Evolutionary conservation across 1,284 basidiomycete species (phyloP), one percentile per base, ranked within the genome.

Genomic region (Trichosporon sp.): DNA sequence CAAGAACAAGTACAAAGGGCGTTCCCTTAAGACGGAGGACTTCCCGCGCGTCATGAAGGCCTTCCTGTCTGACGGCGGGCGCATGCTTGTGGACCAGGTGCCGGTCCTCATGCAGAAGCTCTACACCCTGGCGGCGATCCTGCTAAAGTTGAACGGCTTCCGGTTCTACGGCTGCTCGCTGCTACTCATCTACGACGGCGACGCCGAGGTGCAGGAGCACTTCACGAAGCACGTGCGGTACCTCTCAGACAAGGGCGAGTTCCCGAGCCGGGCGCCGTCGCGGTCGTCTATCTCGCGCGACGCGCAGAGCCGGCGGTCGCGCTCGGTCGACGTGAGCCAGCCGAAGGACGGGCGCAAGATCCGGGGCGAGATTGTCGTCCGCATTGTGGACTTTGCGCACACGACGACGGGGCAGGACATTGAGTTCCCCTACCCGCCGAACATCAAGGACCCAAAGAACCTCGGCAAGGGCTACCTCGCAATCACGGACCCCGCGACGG

Each of bases 301-400:
- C 44, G 5, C 18, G 32, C 35, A 53, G 15, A 29, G 31, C 35
- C 74, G 66, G n/a, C 44, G 65, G 42, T 72, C 70, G 27, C 69
- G 70, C 38, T 62, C 62, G 2, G 71, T 60, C n/a, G 70, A 71
- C 31, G 58, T 66, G 15, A 23, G 25, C 11, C 68, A 70, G 8
- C n/a, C 35, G 44, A 68, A 18, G 56, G 56, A 60, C 13, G 53
- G 53, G 18, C 62, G 25, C 72, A 70, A 32, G 5, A 90, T 89
- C 77, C 89, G 92, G 25, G 97, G 97, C 51, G 94, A 97, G 82
- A 89, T 99, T 70, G 94, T 93, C 77, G 92, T 99, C 73, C 92
- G 95, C 31, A 90, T 99, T 68, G 97, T 99, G 70, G 96, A 99
- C 83, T 99, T 99, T 84, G 97, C 96, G 7, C 96, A 98, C 81